Conservation (phyloP, 148 eudicot genomes). For the Rhododendron simsii region DNA sequence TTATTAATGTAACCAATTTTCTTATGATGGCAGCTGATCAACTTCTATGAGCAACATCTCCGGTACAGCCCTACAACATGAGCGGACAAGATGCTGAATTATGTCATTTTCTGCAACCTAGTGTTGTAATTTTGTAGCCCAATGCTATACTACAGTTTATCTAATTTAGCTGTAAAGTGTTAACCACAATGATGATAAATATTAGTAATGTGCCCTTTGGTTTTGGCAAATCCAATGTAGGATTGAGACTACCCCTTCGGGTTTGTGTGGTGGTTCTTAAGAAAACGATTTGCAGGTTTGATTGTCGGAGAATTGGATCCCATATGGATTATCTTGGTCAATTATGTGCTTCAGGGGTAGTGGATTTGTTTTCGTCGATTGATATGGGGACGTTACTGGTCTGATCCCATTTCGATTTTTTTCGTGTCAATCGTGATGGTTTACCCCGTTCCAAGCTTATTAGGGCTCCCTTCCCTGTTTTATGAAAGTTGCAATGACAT, state of each 20-base stretch:
- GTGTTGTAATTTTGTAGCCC: slow-evolving; percentile 20
- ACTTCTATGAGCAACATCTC: slow-evolving; percentile 70
- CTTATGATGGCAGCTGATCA: slow-evolving; percentile 64
- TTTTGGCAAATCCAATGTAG: neutral
- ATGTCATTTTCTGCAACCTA: neutral
- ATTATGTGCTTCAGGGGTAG: neutral
- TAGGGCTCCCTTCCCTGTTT: neutral
- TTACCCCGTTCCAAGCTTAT: neutral
- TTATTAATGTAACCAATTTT: neutral
- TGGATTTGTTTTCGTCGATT: neutral
- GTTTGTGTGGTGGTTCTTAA: neutral
- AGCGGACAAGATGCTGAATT: slow-evolving; percentile 5
- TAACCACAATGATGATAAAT: neutral
- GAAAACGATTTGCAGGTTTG: neutral
- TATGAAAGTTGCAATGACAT: neutral
- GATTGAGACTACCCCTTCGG: neutral
- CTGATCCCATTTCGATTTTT: neutral
- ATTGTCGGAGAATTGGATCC: neutral
- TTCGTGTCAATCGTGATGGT: neutral
- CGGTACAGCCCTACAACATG: slow-evolving; percentile 25
- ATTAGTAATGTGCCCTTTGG: neutral
- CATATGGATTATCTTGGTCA: neutral
- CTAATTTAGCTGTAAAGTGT: neutral
- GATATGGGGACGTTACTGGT: neutral
- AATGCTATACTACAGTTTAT: slow-evolving; percentile 15